Percentiles rank a stretch among this genome's conserved stretches.
Evolutionary conservation across 2,329 filamentous ascomycete genomes (phyloP).

Genomic region (Penicillium sp.): DNA sequence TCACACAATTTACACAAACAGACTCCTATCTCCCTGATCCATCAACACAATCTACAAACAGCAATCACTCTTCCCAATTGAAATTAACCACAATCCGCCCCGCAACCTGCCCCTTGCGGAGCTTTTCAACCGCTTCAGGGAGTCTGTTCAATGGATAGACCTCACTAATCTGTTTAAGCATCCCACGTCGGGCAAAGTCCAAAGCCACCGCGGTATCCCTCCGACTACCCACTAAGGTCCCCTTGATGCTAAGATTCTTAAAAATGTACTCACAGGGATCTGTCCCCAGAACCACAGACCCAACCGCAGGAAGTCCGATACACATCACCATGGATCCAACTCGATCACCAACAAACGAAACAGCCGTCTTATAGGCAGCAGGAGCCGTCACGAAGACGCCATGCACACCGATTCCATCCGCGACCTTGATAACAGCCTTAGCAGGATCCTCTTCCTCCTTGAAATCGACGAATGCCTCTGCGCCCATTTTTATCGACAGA

Average conservation of each 20-base stretch:
- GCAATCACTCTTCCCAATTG: slow-evolving; percentile 41
- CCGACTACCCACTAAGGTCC: slow-evolving; percentile 41
- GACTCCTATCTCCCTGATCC: background rate
- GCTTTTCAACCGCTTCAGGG: slow-evolving; percentile 58
- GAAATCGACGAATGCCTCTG: slow-evolving; percentile 64
- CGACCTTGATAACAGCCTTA: slow-evolving; percentile 53
- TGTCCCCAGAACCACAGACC: slow-evolving; percentile 30
- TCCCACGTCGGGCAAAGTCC: slow-evolving; percentile 57
- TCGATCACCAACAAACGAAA: slow-evolving; percentile 49
- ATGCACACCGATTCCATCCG: slow-evolving; percentile 56
- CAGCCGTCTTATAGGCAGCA: slow-evolving; percentile 49
- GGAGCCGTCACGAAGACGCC: slow-evolving; percentile 52
- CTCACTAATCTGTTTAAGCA: slow-evolving; percentile 58
- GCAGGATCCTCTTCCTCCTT: slow-evolving; percentile 44
- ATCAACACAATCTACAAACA: background rate
- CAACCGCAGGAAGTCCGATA: slow-evolving; percentile 47
- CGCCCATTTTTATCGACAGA: slow-evolving; percentile 57
- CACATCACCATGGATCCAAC: slow-evolving; percentile 61
- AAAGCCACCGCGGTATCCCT: slow-evolving; percentile 42
- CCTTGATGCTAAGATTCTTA: slow-evolving; percentile 37
- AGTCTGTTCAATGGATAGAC: slow-evolving; percentile 55
- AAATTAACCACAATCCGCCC: slow-evolving; percentile 62
- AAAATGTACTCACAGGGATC: slow-evolving; percentile 37
- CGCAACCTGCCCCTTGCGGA: slow-evolving; percentile 58
- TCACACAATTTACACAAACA: background rate